Base-by-base conservation (phyloP, 495 filamentous ascomycete species). In the Penicillium bovifimosum region DNA sequence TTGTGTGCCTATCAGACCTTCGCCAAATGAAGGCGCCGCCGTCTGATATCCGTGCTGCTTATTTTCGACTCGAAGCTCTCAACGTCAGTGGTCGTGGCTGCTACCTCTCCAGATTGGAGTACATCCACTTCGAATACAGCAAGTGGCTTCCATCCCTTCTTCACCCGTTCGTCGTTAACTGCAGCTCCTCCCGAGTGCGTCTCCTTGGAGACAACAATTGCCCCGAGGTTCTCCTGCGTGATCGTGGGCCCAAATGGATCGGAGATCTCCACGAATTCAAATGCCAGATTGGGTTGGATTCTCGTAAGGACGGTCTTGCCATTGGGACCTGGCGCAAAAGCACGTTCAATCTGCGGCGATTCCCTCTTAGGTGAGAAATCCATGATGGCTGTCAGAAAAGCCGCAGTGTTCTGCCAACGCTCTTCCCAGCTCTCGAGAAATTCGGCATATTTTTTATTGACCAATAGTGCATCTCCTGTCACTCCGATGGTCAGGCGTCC, bases 91-190 rank as follows among this genome's bases (percentile, higher is more conserved):
- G 76, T 9, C 5, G 20, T 38, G 20, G 35, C 3, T 36, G 3
- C 34, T 16, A 24, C 66, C 35, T 86, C 86, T 9, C 78, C 76
- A 9, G 84, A 76, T 66, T 91, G 84, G 16, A 96, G 79, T 31
- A 96, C 91, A 58, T 93, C 90, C n/a, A 97, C 87, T 66, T 93
- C 90, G 64, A 91, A 95, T 7, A 93, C 81, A 27, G 89, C 84
- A 45, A 97, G 72, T 32, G 67, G 62, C 31, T 74, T 61, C 90
- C 90, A 97, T 2, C 88, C 89, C 52, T 86, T 85, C 68, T 89
- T 87, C 34, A 62, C 71, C 44, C 93, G 80, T 62, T 86, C 86
- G 2, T 83, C 74, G 66, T 97, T 97, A 48, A 97, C 88, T 0
- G 87, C 86, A 41, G 80, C 74, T 2, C 93, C 95, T 16, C 93